phyloP scores from a whole-genome alignment of 371 early-diverging fungal genomes.

The Apophysomyces ossiformis region DNA sequence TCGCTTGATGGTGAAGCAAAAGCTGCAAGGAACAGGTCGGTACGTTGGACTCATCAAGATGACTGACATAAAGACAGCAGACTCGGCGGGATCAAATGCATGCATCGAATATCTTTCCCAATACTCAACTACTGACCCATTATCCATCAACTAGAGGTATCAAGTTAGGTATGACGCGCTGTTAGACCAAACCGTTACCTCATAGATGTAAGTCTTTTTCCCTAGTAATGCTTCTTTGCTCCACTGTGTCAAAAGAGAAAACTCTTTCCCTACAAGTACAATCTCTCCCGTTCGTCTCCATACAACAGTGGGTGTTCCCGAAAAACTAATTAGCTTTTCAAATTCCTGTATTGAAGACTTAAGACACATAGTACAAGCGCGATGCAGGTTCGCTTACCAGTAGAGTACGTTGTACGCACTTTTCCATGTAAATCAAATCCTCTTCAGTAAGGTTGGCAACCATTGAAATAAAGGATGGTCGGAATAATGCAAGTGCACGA shows the following conservation, averaged over 20 bases:
- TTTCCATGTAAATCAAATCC: slow-evolving; percentile 87
- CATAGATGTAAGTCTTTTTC: slow-evolving; percentile 79
- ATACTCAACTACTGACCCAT: slow-evolving; percentile 85
- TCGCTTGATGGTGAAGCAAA: slow-evolving; percentile 91
- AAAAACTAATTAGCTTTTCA: slow-evolving; percentile 85
- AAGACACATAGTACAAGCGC: background rate
- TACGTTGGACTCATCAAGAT: slow-evolving; percentile 72
- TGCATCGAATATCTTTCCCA: slow-evolving; percentile 91
- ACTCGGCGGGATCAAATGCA: slow-evolving; percentile 87
- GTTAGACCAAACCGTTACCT: slow-evolving; percentile 38
- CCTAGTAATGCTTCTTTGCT: slow-evolving; percentile 71
- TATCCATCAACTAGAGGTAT: slow-evolving; percentile 78
- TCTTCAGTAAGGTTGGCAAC: slow-evolving; percentile 84
- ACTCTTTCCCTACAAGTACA: slow-evolving; percentile 89
- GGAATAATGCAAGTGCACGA: slow-evolving; percentile 78
- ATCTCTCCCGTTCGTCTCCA: slow-evolving; percentile 95
- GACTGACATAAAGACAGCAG: slow-evolving; percentile 81
- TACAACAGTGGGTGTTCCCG: slow-evolving; percentile 92
- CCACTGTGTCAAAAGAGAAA: slow-evolving; percentile 88
- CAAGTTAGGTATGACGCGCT: background rate
- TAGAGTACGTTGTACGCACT: slow-evolving; percentile 72
- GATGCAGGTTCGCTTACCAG: slow-evolving; percentile 12
- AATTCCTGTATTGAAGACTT: slow-evolving; percentile 64
- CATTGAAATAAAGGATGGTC: slow-evolving; percentile 84
- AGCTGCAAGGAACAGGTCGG: slow-evolving; percentile 78